A percentile compares a stretch with the other conserved stretches of the same genome.
Evolutionary conservation across 179 eudicot genomes (phyloP).

Genomic region (Spinacia oleracea): DNA sequence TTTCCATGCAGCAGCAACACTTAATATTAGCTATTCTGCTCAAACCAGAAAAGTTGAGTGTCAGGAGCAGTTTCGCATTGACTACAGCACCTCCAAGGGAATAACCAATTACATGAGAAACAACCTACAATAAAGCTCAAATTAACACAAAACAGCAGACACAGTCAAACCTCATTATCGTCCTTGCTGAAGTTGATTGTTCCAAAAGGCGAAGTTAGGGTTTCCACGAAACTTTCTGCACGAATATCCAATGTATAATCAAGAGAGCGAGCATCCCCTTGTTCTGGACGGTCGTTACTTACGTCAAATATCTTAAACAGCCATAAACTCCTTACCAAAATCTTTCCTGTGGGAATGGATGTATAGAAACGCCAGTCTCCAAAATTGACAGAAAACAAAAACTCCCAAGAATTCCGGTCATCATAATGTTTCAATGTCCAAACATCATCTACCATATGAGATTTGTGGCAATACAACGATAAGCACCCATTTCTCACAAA

Average conservation of each 20-base stretch:
- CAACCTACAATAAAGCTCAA: too few relatives aligned
- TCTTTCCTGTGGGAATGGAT: background rate
- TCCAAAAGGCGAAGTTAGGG: background rate
- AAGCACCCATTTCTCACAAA: background rate
- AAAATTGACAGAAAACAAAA: background rate
- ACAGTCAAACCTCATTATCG: too few relatives aligned
- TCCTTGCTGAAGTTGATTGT: background rate
- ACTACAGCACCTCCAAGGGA: too few relatives aligned
- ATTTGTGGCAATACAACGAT: background rate
- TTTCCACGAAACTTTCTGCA: background rate
- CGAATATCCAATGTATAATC: background rate
- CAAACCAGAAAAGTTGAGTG: too few relatives aligned
- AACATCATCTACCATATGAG: background rate
- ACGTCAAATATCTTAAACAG: background rate
- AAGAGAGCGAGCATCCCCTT: background rate
- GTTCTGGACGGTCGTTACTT: background rate
- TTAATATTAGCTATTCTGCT: too few relatives aligned
- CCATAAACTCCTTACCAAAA: background rate
- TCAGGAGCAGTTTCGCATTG: too few relatives aligned
- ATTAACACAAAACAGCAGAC: too few relatives aligned
- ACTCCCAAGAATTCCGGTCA: conserved; percentile 9
- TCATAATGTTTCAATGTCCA: background rate
- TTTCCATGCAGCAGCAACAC: too few relatives aligned
- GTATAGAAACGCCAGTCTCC: background rate
- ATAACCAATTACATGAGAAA: too few relatives aligned